Percentiles rank a stretch among this genome's conserved stretches.
These are phyloP conservation scores for Forsythia suspensa DNA, from an alignment of 257 asterid genomes.

Conservation along the genomic window DNA sequence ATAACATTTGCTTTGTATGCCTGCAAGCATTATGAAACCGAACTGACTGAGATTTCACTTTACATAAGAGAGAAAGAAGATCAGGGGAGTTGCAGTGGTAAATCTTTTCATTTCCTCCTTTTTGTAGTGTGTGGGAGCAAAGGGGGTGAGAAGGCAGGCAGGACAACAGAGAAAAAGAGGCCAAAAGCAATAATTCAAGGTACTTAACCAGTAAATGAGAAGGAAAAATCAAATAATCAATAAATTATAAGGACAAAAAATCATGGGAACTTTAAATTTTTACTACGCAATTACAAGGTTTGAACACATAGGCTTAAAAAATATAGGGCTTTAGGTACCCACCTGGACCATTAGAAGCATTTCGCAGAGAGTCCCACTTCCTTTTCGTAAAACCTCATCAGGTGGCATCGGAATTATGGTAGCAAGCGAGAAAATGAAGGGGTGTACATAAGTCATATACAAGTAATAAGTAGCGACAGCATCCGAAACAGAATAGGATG, in stretches of 20 bases:
- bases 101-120: slow-evolving; percentile 16
- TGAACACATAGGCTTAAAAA: slow-evolving; percentile 9
- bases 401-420: slow-evolving; percentile 99
- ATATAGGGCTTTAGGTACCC: slow-evolving; percentile 23
- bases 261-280: background rate
- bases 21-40: slow-evolving; percentile 50
- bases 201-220: slow-evolving; percentile 12
- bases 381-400: slow-evolving; percentile 95
- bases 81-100: slow-evolving; percentile 15
- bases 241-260: slow-evolving; percentile 9
- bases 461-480: slow-evolving; percentile 98
- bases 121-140: background rate
- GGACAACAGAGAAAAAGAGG: slow-evolving; percentile 7
- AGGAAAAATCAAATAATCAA: slow-evolving; percentile 9
- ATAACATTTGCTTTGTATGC: slow-evolving; percentile 92
- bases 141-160: slow-evolving; percentile 8
- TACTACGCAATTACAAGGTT: slow-evolving; percentile 1
- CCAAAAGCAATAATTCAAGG: slow-evolving; percentile 17
- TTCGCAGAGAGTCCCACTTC: slow-evolving; percentile 99
- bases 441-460: slow-evolving; percentile 97
- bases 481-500: slow-evolving; percentile 99
- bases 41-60: slow-evolving; percentile 25
- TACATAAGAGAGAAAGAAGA: slow-evolving; percentile 13
- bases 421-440: slow-evolving; percentile 96
- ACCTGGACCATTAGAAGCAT: slow-evolving; percentile 99